Evolutionary conservation across 768 basidiomycete species (phyloP).

Genomic region (Mycena amicta): DNA sequence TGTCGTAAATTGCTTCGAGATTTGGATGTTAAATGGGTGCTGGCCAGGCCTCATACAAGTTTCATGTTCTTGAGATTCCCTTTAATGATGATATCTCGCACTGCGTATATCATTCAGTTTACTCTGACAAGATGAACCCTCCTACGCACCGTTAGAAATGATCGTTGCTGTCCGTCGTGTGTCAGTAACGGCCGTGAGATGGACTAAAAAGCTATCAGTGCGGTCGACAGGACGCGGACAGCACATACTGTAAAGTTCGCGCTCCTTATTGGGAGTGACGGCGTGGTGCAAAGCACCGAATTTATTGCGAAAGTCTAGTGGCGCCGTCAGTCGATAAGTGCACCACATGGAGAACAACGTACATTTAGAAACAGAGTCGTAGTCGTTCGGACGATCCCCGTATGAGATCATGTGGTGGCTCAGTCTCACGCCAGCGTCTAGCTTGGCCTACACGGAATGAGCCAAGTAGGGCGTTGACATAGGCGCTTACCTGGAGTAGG

Average conservation of each 20-base stretch:
- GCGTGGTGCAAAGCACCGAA: constrained; percentile 72
- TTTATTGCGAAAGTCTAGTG: constrained; percentile 70
- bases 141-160: constrained; percentile 64
- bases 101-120: constrained; percentile 34
- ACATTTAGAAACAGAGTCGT: constrained; percentile 77
- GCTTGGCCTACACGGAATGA: constrained; percentile 54
- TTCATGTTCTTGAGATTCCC: constrained; percentile 63
- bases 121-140: too few species aligned
- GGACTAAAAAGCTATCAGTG: constrained; percentile 47
- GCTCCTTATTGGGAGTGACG: constrained; percentile 67
- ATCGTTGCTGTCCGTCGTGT: constrained; percentile 73
- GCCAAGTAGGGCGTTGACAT: constrained; percentile 9
- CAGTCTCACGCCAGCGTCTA: constrained; percentile 74
- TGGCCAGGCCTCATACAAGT: constrained; percentile 36
- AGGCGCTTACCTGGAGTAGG: constrained; percentile 58
- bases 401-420: constrained; percentile 72
- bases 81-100: constrained; percentile 72
- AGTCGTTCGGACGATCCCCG: constrained; percentile 78
- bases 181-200: constrained; percentile 83
- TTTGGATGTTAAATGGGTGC: not conserved
- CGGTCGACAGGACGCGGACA: not conserved
- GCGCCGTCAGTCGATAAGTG: constrained; percentile 8
- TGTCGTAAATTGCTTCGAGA: not conserved
- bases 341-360: constrained; percentile 26
- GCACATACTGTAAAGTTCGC: constrained; percentile 69